Conservation (phyloP, 768 basidiomycete species). For the Mrakia hoshinonis region DNA sequence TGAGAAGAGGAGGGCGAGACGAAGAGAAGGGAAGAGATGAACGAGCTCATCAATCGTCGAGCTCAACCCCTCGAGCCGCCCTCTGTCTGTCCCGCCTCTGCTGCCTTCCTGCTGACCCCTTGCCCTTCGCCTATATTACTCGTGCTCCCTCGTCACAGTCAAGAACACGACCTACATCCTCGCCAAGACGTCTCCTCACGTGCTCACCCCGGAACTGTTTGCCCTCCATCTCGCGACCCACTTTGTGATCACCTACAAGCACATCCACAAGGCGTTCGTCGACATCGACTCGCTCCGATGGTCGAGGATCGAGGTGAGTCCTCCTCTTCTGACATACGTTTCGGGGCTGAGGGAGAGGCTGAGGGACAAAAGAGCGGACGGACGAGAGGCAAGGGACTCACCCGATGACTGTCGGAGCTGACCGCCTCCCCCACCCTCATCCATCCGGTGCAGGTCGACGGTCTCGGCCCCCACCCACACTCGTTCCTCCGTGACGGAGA, state of each 20-base stretch:
- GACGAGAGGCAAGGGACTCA: not conserved
- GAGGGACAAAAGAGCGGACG: not conserved
- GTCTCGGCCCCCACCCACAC: slow-evolving; percentile 55
- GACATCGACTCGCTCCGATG: slow-evolving; percentile 54
- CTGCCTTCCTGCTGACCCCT: too few relatives aligned
- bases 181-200: slow-evolving; percentile 80
- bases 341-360: not conserved
- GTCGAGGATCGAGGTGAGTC: slow-evolving; percentile 58
- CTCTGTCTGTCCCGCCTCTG: not conserved
- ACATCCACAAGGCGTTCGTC: slow-evolving; percentile 34
- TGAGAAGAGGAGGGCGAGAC: slow-evolving; percentile 21
- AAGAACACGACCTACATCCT: slow-evolving; percentile 47
- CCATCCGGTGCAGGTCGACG: slow-evolving; percentile 33
- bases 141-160: slow-evolving; percentile 30
- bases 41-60: not conserved
- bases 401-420: not conserved
- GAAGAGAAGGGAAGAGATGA: too few relatives aligned
- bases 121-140: not conserved
- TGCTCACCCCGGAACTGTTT: slow-evolving; percentile 74
- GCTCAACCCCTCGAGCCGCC: slow-evolving; percentile 10
- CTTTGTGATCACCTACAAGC: slow-evolving; percentile 49
- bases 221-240: slow-evolving; percentile 78
- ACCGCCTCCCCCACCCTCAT: not conserved
- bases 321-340: not conserved
- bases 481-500: slow-evolving; percentile 83